A percentile compares a stretch with the other conserved stretches of the same genome.
Conservation (phyloP, 2,329 filamentous ascomycete genomes). For the Aspergillus sp. region DNA sequence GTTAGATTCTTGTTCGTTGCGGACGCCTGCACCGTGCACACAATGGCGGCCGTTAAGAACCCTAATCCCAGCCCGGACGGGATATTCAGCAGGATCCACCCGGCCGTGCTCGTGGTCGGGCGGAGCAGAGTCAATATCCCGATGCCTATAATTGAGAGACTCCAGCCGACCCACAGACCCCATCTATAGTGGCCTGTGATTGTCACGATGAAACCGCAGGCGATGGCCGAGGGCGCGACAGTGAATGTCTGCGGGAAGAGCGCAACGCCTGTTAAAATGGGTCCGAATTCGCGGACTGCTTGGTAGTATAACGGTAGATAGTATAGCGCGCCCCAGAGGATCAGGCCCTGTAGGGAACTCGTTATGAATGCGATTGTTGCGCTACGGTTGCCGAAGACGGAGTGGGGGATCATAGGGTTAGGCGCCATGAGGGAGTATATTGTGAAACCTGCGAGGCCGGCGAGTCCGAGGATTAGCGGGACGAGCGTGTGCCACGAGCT, state of each 20-base stretch:
- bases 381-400: conserved; percentile 48
- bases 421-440: conserved; percentile 14
- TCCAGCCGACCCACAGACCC: conserved; percentile 29
- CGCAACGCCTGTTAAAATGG: conserved; percentile 32
- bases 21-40: conserved; percentile 33
- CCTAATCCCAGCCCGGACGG: conserved; percentile 28
- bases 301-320: conserved; percentile 52
- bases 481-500: conserved; percentile 28
- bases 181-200: conserved; percentile 34
- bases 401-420: conserved; percentile 42
- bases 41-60: conserved; percentile 22
- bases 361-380: conserved; percentile 5
- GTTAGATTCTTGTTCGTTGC: conserved; percentile 8
- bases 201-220: conserved; percentile 32
- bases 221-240: conserved; percentile 26
- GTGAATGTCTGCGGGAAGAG: conserved; percentile 30
- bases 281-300: conserved; percentile 35
- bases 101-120: conserved; percentile 21
- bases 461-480: conserved; percentile 27
- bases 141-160: conserved; percentile 23
- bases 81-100: conserved; percentile 33
- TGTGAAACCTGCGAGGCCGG: conserved; percentile 23
- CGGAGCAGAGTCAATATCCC: conserved; percentile 31
- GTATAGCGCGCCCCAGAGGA: conserved; percentile 17
- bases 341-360: conserved; percentile 17